A percentile compares a stretch with the other conserved stretches of the same genome.
Evolutionary conservation across 768 basidiomycete species (phyloP).

Genomic region (Mycena maculata): DNA sequence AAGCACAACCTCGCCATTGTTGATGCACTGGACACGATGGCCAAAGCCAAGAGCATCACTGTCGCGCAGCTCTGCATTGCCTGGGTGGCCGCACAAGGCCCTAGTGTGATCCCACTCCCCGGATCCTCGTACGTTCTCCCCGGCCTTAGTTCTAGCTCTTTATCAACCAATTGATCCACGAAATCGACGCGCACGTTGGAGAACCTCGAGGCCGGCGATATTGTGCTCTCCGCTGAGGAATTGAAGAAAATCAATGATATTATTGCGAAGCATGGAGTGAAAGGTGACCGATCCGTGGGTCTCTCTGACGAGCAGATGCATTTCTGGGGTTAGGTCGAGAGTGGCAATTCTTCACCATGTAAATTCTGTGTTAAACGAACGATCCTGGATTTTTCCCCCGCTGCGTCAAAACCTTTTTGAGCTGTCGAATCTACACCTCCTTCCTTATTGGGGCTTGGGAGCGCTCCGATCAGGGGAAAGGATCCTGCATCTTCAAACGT

Average conservation of each 20-base stretch:
- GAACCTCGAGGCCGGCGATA: slow-evolving; percentile 56
- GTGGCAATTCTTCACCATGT: too few relatives aligned
- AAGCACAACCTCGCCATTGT: slow-evolving; percentile 58
- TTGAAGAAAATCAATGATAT: slow-evolving; percentile 52
- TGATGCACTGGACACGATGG: slow-evolving; percentile 53
- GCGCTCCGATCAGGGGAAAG: too few relatives aligned
- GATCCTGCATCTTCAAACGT: too few relatives aligned
- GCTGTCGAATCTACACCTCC: too few relatives aligned
- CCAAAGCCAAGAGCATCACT: slow-evolving; percentile 55
- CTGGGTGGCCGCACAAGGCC: slow-evolving; percentile 55
- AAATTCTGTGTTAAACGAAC: too few relatives aligned
- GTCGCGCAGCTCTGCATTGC: slow-evolving; percentile 57
- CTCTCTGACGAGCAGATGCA: slow-evolving; percentile 22
- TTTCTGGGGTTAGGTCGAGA: slow-evolving; percentile 22
- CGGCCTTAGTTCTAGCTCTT: not conserved
- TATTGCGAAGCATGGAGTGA: slow-evolving; percentile 37
- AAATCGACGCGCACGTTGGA: slow-evolving; percentile 53
- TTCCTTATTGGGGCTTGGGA: too few relatives aligned
- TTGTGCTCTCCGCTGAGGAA: slow-evolving; percentile 56
- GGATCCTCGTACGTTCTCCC: slow-evolving; percentile 54
- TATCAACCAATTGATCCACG: not conserved
- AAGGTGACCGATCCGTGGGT: slow-evolving; percentile 22
- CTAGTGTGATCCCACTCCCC: slow-evolving; percentile 62
- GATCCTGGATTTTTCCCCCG: too few relatives aligned
- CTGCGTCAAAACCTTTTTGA: too few relatives aligned